Evolutionary conservation across 805 yeast species (phyloP), one percentile per base, ranked within the genome.

Genomic region (Priceomyces melissophilus): DNA sequence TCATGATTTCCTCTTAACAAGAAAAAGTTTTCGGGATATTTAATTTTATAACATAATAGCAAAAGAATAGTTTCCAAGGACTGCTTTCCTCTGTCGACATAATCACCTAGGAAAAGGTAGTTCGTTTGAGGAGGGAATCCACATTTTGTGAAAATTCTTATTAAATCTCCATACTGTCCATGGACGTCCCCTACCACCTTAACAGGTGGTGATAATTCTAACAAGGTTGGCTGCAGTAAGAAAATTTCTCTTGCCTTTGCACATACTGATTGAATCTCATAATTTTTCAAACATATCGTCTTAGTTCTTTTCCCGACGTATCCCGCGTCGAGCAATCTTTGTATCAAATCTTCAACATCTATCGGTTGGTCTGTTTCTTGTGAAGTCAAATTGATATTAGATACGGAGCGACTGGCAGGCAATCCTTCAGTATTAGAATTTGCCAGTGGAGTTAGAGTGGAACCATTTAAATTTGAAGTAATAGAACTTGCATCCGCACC

Each of bases 51-150:
- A 63, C 97, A 90, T 39, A 93, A 71, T 45, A 93, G 70, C 37
- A 93, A 70, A 45, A 91, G 67, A 15, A 93, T 89, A 0, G 99
- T 93, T 61, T 93, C 99, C 42, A 93, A 69, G 3, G 95, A 84
- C 65, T 93, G 99, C 63, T 93, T 93, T 43, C 99, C 99, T 50
- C 99, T 77, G 67, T 93, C 99, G 36, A 93, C 99, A 62, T 93
- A 93, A 66, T 93, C 99, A 23, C 99, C 99, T 35, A 93, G 65
- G 54, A 93, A 91, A 50, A 93, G 68, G 64, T 89, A 93, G 63
- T 93, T 93, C 10, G 96, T 80, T 46, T 84, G 78, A 2, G 98
- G 98, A 4, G 99, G 99, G 65, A 91, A 87, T 15, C 99, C 99
- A 69, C 98, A 90, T 68, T 89, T 84, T 42, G 95, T 88, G 65